Conservation (phyloP, 2,329 filamentous ascomycete species). For the Helotiales sp. region DNA sequence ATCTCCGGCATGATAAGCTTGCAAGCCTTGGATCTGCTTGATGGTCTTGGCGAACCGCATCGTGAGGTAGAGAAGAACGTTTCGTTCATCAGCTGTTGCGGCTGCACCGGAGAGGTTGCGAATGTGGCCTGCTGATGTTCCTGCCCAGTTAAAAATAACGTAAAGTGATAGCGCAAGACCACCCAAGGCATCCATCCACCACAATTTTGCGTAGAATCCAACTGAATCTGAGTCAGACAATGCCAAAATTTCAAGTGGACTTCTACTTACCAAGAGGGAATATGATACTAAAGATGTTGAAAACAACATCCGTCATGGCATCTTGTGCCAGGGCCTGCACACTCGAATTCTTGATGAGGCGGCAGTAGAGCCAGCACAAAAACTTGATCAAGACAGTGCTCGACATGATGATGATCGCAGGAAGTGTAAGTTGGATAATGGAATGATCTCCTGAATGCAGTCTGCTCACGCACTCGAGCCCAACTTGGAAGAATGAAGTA, state of each 20-base stretch:
- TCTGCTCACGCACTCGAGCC: constrained; percentile 64
- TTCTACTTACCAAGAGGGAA: constrained; percentile 55
- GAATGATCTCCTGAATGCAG: constrained; percentile 55
- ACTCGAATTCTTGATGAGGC: constrained; percentile 65
- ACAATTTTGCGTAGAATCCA: constrained; percentile 61
- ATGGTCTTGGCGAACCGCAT: constrained; percentile 61
- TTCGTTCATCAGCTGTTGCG: constrained; percentile 54
- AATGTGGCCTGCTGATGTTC: constrained; percentile 64
- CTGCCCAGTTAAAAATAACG: constrained; percentile 72
- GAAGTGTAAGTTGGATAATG: constrained; percentile 54
- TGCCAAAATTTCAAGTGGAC: not conserved
- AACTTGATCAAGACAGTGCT: constrained; percentile 64
- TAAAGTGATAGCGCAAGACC: constrained; percentile 66
- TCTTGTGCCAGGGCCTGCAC: constrained; percentile 68
- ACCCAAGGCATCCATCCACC: constrained; percentile 70
- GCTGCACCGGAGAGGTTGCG: constrained; percentile 63
- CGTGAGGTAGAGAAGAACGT: constrained; percentile 64
- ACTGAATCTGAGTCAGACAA: constrained; percentile 44
- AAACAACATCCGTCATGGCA: constrained; percentile 67
- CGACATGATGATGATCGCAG: constrained; percentile 62
- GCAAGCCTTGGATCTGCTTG: constrained; percentile 58
- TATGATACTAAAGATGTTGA: constrained; percentile 66
- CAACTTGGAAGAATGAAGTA: constrained; percentile 64
- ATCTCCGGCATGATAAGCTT: constrained; percentile 65
- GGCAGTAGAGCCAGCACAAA: constrained; percentile 63